Conservation (phyloP, 1,284 basidiomycete species). For the Vanrija pseudolonga region DNA sequence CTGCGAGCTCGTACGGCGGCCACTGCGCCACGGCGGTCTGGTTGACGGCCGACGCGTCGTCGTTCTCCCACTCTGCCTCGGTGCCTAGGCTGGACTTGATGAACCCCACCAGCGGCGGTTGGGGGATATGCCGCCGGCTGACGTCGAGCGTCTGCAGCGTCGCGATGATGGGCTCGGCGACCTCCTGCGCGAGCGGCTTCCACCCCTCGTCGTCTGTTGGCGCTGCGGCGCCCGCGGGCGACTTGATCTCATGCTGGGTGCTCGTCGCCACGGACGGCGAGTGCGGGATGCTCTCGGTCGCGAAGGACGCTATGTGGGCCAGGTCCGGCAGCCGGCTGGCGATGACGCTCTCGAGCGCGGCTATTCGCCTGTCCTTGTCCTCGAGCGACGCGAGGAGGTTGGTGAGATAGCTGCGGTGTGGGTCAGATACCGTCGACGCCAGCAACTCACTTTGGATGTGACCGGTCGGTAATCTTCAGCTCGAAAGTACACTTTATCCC, state of each 20-base stretch:
- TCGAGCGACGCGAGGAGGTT: constrained; percentile 6
- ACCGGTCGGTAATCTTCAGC: constrained; percentile 9
- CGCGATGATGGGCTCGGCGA: not conserved
- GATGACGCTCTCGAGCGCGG: constrained; percentile 5
- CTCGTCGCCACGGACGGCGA: too few relatives aligned
- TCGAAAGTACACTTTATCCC: constrained; percentile 10
- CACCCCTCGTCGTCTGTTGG: not conserved
- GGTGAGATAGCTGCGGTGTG: constrained; percentile 7
- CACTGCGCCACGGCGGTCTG: constrained; percentile 2
- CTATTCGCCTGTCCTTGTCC: constrained; percentile 7
- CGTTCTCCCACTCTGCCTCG: too few relatives aligned
- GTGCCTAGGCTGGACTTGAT: too few relatives aligned
- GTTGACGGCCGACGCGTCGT: too few relatives aligned
- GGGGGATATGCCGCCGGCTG: too few relatives aligned
- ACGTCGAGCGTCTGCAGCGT: not conserved
- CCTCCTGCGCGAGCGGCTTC: not conserved
- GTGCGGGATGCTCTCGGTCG: not conserved
- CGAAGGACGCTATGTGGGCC: not conserved
- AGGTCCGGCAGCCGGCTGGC: constrained; percentile 1
- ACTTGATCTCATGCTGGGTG: too few relatives aligned
- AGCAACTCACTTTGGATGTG: constrained; percentile 6
- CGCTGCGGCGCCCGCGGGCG: too few relatives aligned
- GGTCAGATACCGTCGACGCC: not conserved
- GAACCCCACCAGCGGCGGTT: too few relatives aligned
- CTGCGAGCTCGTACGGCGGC: constrained; percentile 6